Conservation (phyloP, 192 early-diverging fungal species). For the Podila verticillata region DNA sequence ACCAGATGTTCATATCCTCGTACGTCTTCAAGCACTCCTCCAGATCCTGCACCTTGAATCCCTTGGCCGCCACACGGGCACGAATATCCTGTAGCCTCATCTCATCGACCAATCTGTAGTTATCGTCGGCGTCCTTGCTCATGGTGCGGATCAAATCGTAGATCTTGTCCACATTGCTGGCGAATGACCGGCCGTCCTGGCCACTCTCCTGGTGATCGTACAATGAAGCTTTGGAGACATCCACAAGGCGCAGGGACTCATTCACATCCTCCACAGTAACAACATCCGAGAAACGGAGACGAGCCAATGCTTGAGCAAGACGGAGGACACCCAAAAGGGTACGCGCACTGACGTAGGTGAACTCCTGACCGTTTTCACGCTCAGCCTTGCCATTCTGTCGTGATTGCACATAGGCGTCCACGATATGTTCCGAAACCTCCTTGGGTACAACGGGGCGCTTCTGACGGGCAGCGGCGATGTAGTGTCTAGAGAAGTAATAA, state of each 20-base stretch:
- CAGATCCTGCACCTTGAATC: slow-evolving; percentile 80
- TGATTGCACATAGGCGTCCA: slow-evolving; percentile 85
- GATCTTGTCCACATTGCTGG: slow-evolving; percentile 72
- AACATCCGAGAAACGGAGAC: slow-evolving; percentile 74
- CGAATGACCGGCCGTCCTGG: slow-evolving; percentile 53
- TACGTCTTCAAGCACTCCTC: slow-evolving; percentile 75
- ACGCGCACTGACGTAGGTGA: slow-evolving; percentile 85
- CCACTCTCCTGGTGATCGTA: slow-evolving; percentile 61
- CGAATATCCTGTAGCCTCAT: slow-evolving; percentile 70
- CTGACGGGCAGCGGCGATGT: slow-evolving; percentile 82
- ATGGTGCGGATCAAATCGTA: slow-evolving; percentile 83
- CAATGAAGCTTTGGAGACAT: slow-evolving; percentile 90
- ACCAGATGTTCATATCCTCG: slow-evolving; percentile 73
- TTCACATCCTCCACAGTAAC: slow-evolving; percentile 83
- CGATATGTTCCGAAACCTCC: slow-evolving; percentile 86
- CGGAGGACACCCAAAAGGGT: slow-evolving; percentile 90
- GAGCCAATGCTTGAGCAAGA: slow-evolving; percentile 83
- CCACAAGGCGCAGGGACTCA: slow-evolving; percentile 88
- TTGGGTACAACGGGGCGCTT: slow-evolving; percentile 78
- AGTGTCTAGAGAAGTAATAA: slow-evolving; percentile 69
- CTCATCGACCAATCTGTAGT: slow-evolving; percentile 64
- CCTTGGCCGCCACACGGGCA: slow-evolving; percentile 74
- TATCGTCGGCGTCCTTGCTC: slow-evolving; percentile 65
- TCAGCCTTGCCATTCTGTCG: slow-evolving; percentile 71
- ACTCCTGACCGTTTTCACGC: slow-evolving; percentile 63